Conservation (phyloP, 164 flowering plant genomes). For the Macadamia integrifolia region DNA sequence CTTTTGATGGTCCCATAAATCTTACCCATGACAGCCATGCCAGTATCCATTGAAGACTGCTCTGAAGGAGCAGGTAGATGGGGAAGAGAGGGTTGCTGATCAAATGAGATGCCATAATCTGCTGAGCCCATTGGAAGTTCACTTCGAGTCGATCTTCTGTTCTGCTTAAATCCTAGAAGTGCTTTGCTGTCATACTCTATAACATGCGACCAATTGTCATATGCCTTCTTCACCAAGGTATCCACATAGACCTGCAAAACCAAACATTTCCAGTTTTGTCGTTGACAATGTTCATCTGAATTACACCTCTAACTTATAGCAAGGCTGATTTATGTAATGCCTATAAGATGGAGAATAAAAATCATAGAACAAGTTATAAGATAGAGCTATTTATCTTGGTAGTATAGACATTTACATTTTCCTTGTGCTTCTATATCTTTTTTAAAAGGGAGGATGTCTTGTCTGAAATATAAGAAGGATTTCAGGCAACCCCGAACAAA, state of each 20-base stretch:
- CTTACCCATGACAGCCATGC: slow-evolving; percentile 48
- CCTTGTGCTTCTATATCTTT: too few relatives aligned
- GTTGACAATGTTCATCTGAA: background rate
- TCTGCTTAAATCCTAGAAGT: slow-evolving; percentile 46
- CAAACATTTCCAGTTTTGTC: background rate
- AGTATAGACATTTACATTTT: too few relatives aligned
- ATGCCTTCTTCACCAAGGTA: slow-evolving; percentile 83
- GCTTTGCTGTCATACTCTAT: slow-evolving; percentile 89
- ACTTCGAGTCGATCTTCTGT: slow-evolving; percentile 25
- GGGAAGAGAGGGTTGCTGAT: slow-evolving; percentile 46
- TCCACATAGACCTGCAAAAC: slow-evolving; percentile 74
- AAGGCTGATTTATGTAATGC: too few relatives aligned
- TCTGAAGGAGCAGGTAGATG: slow-evolving; percentile 44
- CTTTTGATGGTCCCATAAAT: background rate
- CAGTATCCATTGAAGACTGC: slow-evolving; percentile 40
- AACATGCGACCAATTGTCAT: slow-evolving; percentile 93
- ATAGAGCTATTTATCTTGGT: too few relatives aligned
- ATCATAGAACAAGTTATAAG: too few relatives aligned
- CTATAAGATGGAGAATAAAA: too few relatives aligned
- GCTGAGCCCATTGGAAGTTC: slow-evolving; percentile 29
- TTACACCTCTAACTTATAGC: background rate
- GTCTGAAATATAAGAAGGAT: too few relatives aligned
- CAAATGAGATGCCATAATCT: slow-evolving; percentile 37
- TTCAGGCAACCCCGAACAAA: background rate
- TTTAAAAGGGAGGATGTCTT: too few relatives aligned